Evolutionary conservation across 1,284 basidiomycete genomes (phyloP), one percentile per base, ranked within the genome.

Genomic region (Papiliotrema fonsecae): DNA sequence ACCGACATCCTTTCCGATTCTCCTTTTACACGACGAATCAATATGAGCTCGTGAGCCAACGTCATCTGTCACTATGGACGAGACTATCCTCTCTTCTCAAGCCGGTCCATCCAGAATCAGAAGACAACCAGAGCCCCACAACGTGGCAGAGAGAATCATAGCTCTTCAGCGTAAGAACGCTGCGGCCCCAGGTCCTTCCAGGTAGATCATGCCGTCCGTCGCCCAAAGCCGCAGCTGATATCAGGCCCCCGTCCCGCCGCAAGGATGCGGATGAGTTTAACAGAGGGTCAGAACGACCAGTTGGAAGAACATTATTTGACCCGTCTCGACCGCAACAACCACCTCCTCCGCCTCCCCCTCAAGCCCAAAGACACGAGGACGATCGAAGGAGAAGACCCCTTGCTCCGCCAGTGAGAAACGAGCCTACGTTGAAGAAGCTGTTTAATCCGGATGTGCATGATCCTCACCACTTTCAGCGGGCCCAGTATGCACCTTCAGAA

Each of bases 391-490:
- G 42, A 47, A 13, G 14, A 19, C 38, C 42, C 5, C 18, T 26
- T 3, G 16, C 50, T 14, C 24, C 45, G 4, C 41, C 50, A 14
- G 27, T 16, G 27, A 22, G 36, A 10, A 31, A 39, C n/a, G 36
- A 47, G 35, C 45, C 35, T 21, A 41, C 55, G 1, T 31, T 31
- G 18, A 58, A 69, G 26, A 69, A 73, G 47, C 65, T 80, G 0
- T 80, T 79, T 50, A 77, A 79, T 51, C 78, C 78, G 1, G 56
- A 74, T 13, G 60, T 73, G 19, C 76, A 79, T 54, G 77, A 79
- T 58, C 78, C 78, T 0, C 62, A 61, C 24, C 64, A 66, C n/a
- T 76, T 77, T 51, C 51, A 52, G 19, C 43, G 46, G 32, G 32
- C 27, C 25, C 22, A 47, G 6, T 27, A 56, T 2, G 27, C 45